Evolutionary conservation across 164 flowering plant genomes (phyloP).

Genomic region (Magnolia changhungtana): DNA sequence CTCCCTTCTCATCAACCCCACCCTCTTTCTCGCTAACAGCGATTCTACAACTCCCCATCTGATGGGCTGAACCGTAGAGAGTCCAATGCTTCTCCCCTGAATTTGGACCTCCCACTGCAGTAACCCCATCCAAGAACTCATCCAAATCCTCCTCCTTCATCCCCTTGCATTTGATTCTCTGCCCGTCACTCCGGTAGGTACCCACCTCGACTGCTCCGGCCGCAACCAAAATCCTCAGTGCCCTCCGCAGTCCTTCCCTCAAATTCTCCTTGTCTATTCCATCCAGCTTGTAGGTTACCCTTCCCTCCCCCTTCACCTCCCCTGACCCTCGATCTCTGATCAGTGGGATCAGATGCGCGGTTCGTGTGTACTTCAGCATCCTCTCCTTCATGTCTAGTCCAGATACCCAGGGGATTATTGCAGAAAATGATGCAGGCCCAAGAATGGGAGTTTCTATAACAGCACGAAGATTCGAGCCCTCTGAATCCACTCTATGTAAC

Average conservation of each 20-base stretch:
- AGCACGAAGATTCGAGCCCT: conserved; percentile 16
- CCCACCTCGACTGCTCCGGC: conserved; percentile 52
- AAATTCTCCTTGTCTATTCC: conserved; percentile 31
- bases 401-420: conserved; percentile 37
- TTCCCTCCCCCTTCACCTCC: conserved; percentile 30
- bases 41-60: conserved; percentile 48
- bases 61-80: conserved; percentile 34
- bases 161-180: conserved; percentile 30
- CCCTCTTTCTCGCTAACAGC: conserved; percentile 31
- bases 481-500: conserved; percentile 25
- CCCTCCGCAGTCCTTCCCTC: conserved; percentile 26
- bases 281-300: conserved; percentile 23
- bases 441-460: conserved; percentile 32
- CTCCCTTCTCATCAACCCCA: conserved; percentile 43
- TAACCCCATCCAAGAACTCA: conserved; percentile 29
- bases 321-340: conserved; percentile 39
- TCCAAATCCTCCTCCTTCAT: conserved; percentile 31
- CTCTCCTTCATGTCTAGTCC: conserved; percentile 36
- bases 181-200: conserved; percentile 34
- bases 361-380: conserved; percentile 29
- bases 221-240: conserved; percentile 36
- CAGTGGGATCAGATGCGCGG: conserved; percentile 30
- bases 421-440: conserved; percentile 33
- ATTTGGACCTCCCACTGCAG: conserved; percentile 16
- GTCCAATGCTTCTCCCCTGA: conserved; percentile 26